Evolutionary conservation across 768 basidiomycete genomes (phyloP), one percentile per base, ranked within the genome.

Genomic region (Leccinum boreale): DNA sequence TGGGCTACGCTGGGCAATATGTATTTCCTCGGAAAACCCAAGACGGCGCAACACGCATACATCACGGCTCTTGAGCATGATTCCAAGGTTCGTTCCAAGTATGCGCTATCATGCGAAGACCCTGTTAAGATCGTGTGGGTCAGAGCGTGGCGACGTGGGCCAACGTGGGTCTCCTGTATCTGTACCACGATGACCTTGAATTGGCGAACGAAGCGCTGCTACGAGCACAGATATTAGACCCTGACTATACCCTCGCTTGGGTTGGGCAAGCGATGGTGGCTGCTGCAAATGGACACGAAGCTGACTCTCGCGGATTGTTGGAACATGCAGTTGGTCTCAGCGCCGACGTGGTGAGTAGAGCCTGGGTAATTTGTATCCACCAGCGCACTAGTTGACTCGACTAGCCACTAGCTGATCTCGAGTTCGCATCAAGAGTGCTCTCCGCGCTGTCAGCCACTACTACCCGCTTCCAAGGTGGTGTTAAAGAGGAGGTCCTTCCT

Each of bases 181-280:
- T 94, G 24, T 75, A 89, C 55, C 79, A 95, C 62, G 78, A 79
- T 21, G 96, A 98, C 72, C 64, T 79, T 2, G 89, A 93, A 51
- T 77, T 98, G 31, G 92, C 96, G 1, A 89, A 88, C 62, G 86
- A 94, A 66, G 87, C 91, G 1, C 85, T 99, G 63, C 80, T 86
- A 65, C 86, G 86, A 57, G 93, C 95, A 10, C 97, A 98, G 70
- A 86, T 89, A 17, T 79, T 94, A 46, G 94, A 98, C 75, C 92
- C 96, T 7, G 96, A 98, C 67, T 89, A 87, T 73, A 80, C 89
- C 1, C 67, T 86, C 21, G 87, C 94, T 8, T 99, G 97, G 97
- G 79, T 96, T 21, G 97, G 94, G 1, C 94, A 95, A 70, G 89
- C 83, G 4, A 71, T 92, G 24, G 78, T 92, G 45, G 90, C 90